Conservation (phyloP, 2,329 filamentous ascomycete genomes). For the Emergomyces pasteurianus region DNA sequence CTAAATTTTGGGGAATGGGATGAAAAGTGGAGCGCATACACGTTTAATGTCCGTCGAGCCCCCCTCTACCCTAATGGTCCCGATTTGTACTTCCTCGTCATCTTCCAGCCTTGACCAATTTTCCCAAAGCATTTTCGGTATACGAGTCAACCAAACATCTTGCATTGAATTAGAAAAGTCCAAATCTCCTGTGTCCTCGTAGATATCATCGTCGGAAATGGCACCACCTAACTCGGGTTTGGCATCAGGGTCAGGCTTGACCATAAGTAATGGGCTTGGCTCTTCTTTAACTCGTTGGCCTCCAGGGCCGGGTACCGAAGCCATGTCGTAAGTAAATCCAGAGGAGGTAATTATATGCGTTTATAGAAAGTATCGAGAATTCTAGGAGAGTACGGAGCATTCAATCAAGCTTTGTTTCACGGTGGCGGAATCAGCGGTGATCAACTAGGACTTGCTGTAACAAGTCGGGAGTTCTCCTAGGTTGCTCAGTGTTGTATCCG, state of each 20-base stretch:
- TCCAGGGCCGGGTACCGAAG: background rate
- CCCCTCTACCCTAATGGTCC: constrained; percentile 54
- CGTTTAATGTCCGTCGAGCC: constrained; percentile 42
- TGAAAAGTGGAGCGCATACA: constrained; percentile 17
- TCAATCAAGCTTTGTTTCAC: background rate
- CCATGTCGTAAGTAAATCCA: background rate
- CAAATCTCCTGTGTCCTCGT: constrained; percentile 54
- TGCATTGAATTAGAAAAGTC: constrained; percentile 43
- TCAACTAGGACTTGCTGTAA: background rate
- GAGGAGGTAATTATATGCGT: no score
- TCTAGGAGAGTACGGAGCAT: no score
- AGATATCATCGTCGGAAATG: constrained; percentile 53
- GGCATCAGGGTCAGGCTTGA: constrained; percentile 31
- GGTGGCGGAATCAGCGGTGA: background rate
- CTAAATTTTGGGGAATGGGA: background rate
- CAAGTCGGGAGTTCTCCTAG: background rate
- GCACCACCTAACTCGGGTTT: constrained; percentile 24
- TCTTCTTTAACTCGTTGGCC: constrained; percentile 26
- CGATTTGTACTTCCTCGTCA: constrained; percentile 70
- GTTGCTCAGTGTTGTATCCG: background rate
- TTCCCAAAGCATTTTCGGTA: constrained; percentile 72
- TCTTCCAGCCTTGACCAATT: constrained; percentile 65
- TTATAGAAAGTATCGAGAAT: no score
- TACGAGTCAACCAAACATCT: constrained; percentile 57
- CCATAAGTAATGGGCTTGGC: constrained; percentile 25